Evolutionary conservation across 192 early-diverging fungal species (phyloP).

Genomic region (Helicostylum pulchrum): DNA sequence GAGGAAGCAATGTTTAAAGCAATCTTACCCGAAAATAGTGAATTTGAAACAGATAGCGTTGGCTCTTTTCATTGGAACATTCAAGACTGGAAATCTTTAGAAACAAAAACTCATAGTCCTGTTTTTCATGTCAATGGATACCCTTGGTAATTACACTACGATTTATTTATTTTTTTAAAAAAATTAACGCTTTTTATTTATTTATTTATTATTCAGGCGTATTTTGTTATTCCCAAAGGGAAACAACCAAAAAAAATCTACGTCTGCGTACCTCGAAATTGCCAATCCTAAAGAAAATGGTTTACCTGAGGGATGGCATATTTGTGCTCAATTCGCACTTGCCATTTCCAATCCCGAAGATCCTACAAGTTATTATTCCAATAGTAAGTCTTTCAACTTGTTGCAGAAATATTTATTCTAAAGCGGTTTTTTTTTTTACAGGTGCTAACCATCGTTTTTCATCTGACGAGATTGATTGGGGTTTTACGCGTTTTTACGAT

Average conservation of each 20-base stretch:
- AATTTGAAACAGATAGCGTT: slow-evolving; percentile 20
- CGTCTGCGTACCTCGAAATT: slow-evolving; percentile 87
- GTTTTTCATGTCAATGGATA: slow-evolving; percentile 23
- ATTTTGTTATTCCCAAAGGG: slow-evolving; percentile 89
- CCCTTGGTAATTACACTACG: slow-evolving; percentile 22
- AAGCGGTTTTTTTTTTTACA: slow-evolving; percentile 9
- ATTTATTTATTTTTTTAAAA: too few species aligned
- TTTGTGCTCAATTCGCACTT: slow-evolving; percentile 80
- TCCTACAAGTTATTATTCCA: slow-evolving; percentile 48
- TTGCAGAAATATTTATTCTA: neutral
- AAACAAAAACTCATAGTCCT: slow-evolving; percentile 22
- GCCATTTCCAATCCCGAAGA: slow-evolving; percentile 74
- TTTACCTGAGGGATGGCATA: slow-evolving; percentile 63
- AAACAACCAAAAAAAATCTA: slow-evolving; percentile 63
- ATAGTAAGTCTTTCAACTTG: slow-evolving; percentile 39
- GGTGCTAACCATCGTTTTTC: slow-evolving; percentile 81
- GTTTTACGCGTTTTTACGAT: slow-evolving; percentile 81
- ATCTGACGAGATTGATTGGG: slow-evolving; percentile 88
- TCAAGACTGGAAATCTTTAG: slow-evolving; percentile 23
- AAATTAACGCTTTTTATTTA: neutral
- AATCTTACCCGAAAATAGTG: slow-evolving; percentile 16
- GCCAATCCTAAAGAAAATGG: slow-evolving; percentile 59
- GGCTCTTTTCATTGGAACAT: slow-evolving; percentile 28
- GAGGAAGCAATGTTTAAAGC: slow-evolving; percentile 20
- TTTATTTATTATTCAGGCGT: slow-evolving; percentile 15